Base-by-base conservation (phyloP, 2,329 filamentous ascomycete species). In the Ophiostoma angusticollis region DNA sequence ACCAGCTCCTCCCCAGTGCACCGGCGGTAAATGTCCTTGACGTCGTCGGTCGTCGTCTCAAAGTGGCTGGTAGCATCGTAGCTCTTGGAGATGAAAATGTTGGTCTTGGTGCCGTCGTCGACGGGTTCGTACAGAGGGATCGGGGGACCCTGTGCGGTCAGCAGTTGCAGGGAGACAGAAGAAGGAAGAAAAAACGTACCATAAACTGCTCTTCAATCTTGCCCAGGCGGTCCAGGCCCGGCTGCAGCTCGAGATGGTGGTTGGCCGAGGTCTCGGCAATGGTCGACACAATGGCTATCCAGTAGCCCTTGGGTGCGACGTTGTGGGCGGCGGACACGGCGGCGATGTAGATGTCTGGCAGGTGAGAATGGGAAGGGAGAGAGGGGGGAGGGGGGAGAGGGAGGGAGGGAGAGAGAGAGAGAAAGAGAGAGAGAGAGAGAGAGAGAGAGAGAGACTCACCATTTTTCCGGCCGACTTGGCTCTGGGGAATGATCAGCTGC, bases 1-100 rank as follows among this genome's bases (percentile, higher is more conserved):
- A 84, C 80, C 50, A 95, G 68, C 59, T 91, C 84, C 59, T 93
- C 77, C 40, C 86, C 85, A 45, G 80, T 76, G 50, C 80, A 81
- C 53, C 91, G 78, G 51, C 67, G 71, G 68, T 94, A 98, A 52
- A 98, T 84, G 58, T 96, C 84, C 65, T 80, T 81, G 56, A 98
- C 87, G 61, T 98, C 89, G 59, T 95, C 91, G 65, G 71, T 74
- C 33, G 67, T 72, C 25, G 85, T 95, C 74, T 98, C 91, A 55
- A 98, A 98, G 70, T 98, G 91, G 60, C 84, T 93, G 48, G 84
- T 93, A 38, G 93, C 85, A 56, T 98, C 93, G 64, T 98, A 98
- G 68, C 85, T 94, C 78, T 93, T 95, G 54, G 86, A 94, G 58
- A 98, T 86, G 68, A 86, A 98, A 60, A 98, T 80, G 62, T 87